Conservation (phyloP, 805 yeast species). For the Candida ficus region DNA sequence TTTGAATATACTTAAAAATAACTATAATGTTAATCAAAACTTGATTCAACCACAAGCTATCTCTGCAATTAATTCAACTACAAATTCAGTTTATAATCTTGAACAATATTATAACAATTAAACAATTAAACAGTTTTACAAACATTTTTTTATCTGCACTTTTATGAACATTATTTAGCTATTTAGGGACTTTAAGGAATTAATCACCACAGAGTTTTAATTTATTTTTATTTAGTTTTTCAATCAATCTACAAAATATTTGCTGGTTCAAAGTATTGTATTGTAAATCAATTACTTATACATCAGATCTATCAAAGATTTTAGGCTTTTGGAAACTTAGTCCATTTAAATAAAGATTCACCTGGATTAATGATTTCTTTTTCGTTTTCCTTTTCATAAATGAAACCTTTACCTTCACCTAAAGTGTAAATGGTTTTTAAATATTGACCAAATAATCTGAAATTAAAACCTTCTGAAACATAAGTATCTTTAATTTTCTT, state of each 20-base stretch:
- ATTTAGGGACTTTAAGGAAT: constrained; percentile 1
- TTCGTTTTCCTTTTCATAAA: constrained; percentile 26
- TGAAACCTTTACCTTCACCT: constrained; percentile 38
- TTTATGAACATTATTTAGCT: constrained; percentile 2
- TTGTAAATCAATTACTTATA: not conserved
- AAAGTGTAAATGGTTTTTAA: constrained; percentile 31
- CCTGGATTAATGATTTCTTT: constrained; percentile 42
- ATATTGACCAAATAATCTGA: constrained; percentile 35
- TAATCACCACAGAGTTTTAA: not conserved
- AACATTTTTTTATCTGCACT: not conserved
- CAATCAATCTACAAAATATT: not conserved
- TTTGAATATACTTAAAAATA: constrained; percentile 1
- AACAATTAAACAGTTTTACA: not conserved
- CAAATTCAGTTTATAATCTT: not conserved
- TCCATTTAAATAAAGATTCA: constrained; percentile 41
- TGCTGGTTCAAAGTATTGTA: not conserved
- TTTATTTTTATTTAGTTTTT: not conserved
- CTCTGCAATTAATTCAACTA: not conserved
- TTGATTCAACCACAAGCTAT: not conserved
- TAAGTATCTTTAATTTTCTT: not conserved
- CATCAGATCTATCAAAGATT: not conserved
- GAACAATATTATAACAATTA: constrained; percentile 3
- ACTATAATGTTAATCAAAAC: not conserved
- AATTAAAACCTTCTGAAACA: constrained; percentile 24
- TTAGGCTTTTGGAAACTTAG: constrained; percentile 19